Base-by-base conservation (phyloP, 176 grass and related monocot genomes). In the Neostapfia colusana region DNA sequence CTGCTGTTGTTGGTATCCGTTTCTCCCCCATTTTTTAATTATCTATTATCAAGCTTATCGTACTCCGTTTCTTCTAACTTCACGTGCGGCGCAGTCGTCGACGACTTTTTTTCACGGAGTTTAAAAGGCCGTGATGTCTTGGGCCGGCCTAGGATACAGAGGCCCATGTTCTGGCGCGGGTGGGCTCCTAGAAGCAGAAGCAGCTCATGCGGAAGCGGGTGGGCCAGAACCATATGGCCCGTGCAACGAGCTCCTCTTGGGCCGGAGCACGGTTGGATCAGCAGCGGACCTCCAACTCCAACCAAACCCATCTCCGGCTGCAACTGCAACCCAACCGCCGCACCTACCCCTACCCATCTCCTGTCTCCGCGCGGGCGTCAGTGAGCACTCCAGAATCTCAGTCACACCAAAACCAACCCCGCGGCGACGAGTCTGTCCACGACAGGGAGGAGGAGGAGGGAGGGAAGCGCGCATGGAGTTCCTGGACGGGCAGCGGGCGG, bases 401-500 rank as follows among this genome's bases (percentile, higher is more conserved):
- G 28, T 21, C 45, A 27, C 46, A 5, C 23, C 12, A 35, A 70
- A 18, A 38, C 38, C 26, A 45, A 31, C 55, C 53, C 72, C 8
- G 38, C 72, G 6, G 55, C 23, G 7, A 25, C 45, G 35, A 67
- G 56, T 79, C 63, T 21, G 6, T 14, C 48, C 23, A 11, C 55
- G 23, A 26, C n/a, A 25, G 80, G 15, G 17, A 14, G 36, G 15
- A 35, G 23, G 25, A 24, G 25, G 35, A 31, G 31, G 31, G 31
- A 48, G 20, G 15, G 2, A 5, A 13, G 80, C 8, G 26, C 23
- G 2, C 16, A 92, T 92, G 90, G 90, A 86, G 79, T 42, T 80
- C 40, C 59, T 78, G 28, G 78, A 64, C 1, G 75, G 51, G 37
- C 78, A 85, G 70, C 85, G 68, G 46, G 42, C 63, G 68, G 60